These are phyloP conservation scores for Paraphaeosphaeria minitans DNA, from an alignment of 2,329 filamentous ascomycete genomes.

Conservation along the genomic window DNA sequence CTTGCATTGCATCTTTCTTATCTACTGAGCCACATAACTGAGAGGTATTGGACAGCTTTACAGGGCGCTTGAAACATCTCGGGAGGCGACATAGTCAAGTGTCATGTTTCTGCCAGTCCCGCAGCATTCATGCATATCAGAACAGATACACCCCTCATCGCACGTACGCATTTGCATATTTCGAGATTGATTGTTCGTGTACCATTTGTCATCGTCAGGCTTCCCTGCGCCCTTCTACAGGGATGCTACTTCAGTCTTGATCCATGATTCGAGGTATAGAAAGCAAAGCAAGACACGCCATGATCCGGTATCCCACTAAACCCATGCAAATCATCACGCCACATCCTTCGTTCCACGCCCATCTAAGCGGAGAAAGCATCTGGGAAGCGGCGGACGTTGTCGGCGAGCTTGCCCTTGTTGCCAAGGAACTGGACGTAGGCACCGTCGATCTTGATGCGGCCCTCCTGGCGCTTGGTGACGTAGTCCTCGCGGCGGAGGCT, in stretches of 20 bases:
- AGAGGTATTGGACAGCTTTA: too few relatives aligned
- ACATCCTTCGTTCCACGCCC: slow-evolving; percentile 22
- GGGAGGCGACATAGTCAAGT: too few relatives aligned
- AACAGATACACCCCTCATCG: background rate
- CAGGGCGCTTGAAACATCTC: too few relatives aligned
- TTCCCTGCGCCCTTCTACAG: slow-evolving; percentile 38
- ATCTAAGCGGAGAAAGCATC: slow-evolving; percentile 71
- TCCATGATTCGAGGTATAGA: slow-evolving; percentile 33
- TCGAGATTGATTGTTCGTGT: slow-evolving; percentile 19
- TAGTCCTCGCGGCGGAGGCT: slow-evolving; percentile 98
- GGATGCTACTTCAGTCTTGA: slow-evolving; percentile 35
- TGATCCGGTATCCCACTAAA: slow-evolving; percentile 44
- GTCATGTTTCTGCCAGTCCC: too few relatives aligned
- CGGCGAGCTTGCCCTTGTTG: slow-evolving; percentile 83
- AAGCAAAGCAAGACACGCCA: slow-evolving; percentile 40
- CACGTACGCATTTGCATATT: slow-evolving; percentile 2
- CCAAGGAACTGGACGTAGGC: slow-evolving; percentile 99
- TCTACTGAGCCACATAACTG: too few relatives aligned
- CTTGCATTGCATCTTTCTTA: too few relatives aligned
- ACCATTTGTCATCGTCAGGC: slow-evolving; percentile 44
- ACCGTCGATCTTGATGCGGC: slow-evolving; percentile 94
- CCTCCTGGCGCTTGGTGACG: slow-evolving; percentile 90
- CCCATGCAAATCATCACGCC: slow-evolving; percentile 35
- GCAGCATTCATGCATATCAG: too few relatives aligned
- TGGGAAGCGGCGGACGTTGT: slow-evolving; percentile 95